A percentile compares a stretch with the other conserved stretches of the same genome.
Evolutionary conservation across 768 basidiomycete species (phyloP).

Genomic region (Tylopilus rubrobrunneus): DNA sequence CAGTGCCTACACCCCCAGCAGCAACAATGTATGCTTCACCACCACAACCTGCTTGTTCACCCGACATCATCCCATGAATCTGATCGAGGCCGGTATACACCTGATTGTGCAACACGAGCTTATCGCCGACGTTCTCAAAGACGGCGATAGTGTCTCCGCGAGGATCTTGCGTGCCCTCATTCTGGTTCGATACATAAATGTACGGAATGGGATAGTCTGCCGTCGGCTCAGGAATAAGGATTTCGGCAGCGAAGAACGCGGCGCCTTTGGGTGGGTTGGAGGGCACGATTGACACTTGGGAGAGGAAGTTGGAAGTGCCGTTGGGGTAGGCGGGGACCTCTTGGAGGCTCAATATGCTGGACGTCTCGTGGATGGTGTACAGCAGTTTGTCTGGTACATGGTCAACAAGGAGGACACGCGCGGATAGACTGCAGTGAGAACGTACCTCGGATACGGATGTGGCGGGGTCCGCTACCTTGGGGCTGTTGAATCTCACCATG

Average conservation of each 20-base stretch:
- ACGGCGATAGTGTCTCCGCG: constrained; percentile 64
- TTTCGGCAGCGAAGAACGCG: constrained; percentile 53
- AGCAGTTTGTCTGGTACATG: constrained; percentile 41
- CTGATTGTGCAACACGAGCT: constrained; percentile 44
- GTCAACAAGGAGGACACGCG: neutral
- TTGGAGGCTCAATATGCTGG: constrained; percentile 57
- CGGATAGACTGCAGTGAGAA: neutral
- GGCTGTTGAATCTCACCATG: constrained; percentile 61
- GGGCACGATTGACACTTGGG: constrained; percentile 47
- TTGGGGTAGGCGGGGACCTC: constrained; percentile 43
- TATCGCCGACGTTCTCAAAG: constrained; percentile 42
- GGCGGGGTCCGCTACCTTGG: constrained; percentile 61
- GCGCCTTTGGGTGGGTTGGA: constrained; percentile 37
- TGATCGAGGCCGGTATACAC: constrained; percentile 63
- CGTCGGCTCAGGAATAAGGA: constrained; percentile 53
- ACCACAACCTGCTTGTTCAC: constrained; percentile 36
- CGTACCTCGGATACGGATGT: constrained; percentile 38
- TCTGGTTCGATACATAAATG: constrained; percentile 68
- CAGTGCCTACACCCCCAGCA: constrained; percentile 47
- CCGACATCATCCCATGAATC: constrained; percentile 64
- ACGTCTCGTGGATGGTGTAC: constrained; percentile 52
- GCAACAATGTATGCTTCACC: constrained; percentile 55
- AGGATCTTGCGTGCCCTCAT: constrained; percentile 47
- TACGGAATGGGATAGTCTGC: constrained; percentile 45
- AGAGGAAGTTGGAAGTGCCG: constrained; percentile 47